These are phyloP conservation scores for Eimeria sp. DNA, from an alignment of 169 alveolate species.

Conservation along the genomic window DNA sequence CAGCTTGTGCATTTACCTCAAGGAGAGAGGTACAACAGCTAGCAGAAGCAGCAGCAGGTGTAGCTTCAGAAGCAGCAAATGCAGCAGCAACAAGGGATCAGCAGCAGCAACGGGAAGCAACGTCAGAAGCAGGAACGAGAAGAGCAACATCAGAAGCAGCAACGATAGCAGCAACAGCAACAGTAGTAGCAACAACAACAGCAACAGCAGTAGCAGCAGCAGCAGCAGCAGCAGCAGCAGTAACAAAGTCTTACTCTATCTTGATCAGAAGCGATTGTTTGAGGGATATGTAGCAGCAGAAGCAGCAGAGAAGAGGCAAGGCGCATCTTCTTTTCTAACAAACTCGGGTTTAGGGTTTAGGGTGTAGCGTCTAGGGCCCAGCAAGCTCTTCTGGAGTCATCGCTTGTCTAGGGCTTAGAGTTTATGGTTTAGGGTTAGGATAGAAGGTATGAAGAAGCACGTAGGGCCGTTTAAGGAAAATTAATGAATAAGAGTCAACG, in stretches of 20 bases:
- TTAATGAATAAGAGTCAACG: neutral
- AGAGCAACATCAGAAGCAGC: too few relatives aligned
- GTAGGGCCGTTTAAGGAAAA: neutral
- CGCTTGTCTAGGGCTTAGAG: neutral
- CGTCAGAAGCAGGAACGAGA: too few relatives aligned
- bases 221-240: neutral
- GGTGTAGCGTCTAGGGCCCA: neutral
- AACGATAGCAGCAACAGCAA: neutral
- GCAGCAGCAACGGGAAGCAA: neutral
- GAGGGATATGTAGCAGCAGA: neutral
- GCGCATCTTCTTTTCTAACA: neutral
- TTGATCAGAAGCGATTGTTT: neutral
- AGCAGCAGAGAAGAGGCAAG: neutral
- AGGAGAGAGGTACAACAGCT: neutral
- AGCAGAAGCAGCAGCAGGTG: neutral
- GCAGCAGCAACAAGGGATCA: neutral
- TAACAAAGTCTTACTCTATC: neutral
- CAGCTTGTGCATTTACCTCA: neutral
- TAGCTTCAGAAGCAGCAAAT: neutral
- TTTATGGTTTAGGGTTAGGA: neutral
- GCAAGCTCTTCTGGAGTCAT: neutral
- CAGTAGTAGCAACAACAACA: conserved; percentile 12
- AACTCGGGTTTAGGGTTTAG: neutral
- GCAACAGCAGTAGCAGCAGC: neutral
- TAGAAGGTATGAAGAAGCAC: neutral